These are phyloP conservation scores for Aspergillus phoenicis DNA, from an alignment of 2,329 filamentous ascomycete genomes.

Conservation along the genomic window DNA sequence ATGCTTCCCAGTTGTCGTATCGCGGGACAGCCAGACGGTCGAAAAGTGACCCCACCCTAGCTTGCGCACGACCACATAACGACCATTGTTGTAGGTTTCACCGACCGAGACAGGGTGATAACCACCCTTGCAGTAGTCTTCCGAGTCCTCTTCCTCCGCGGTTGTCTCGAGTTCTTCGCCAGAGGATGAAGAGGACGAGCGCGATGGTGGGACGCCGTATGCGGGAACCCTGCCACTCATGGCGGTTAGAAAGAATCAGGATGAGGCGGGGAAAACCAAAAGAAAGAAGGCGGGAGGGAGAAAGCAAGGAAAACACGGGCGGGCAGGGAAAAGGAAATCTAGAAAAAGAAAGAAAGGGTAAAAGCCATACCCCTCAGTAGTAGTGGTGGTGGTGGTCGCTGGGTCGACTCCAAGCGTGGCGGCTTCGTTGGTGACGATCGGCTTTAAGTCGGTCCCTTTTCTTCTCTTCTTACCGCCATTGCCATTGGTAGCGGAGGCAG, in stretches of 20 bases:
- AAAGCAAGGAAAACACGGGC: neutral
- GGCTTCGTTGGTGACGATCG: constrained; percentile 66
- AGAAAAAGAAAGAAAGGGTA: constrained; percentile 12
- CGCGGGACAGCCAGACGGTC: constrained; percentile 84
- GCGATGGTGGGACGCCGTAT: constrained; percentile 62
- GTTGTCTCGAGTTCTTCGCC: constrained; percentile 88
- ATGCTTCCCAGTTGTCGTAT: constrained; percentile 87
- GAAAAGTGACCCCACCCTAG: constrained; percentile 98
- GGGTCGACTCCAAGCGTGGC: constrained; percentile 45
- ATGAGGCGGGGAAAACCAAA: constrained; percentile 13
- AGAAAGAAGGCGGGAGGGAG: constrained; percentile 2
- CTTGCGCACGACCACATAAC: constrained; percentile 95
- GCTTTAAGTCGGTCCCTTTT: constrained; percentile 66
- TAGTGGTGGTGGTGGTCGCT: constrained; percentile 46
- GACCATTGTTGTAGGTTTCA: constrained; percentile 96
- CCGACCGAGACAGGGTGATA: constrained; percentile 95
- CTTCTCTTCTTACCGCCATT: constrained; percentile 66
- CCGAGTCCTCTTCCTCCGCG: constrained; percentile 96
- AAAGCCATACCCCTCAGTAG: constrained; percentile 46
- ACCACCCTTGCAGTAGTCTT: constrained; percentile 98
- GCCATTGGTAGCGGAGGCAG: constrained; percentile 53
- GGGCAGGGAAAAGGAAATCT: constrained; percentile 7
- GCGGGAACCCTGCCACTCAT: constrained; percentile 28
- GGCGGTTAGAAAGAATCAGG: constrained; percentile 17
- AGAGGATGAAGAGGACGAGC: constrained; percentile 75